Evolutionary conservation across 164 flowering plant genomes (phyloP).

Genomic region (Protea cynaroides): DNA sequence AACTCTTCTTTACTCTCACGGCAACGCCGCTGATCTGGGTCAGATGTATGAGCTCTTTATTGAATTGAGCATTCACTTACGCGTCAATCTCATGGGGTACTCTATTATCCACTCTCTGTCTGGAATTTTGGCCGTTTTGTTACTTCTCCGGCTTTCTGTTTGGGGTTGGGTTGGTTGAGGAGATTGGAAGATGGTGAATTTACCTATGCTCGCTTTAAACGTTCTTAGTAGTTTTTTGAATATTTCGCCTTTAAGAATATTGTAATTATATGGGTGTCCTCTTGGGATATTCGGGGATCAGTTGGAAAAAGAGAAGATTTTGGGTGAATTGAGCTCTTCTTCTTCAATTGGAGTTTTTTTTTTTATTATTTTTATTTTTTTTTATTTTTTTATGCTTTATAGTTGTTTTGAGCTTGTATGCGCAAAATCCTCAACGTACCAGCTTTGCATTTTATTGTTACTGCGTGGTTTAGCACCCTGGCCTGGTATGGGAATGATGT

Average conservation of each 20-base stretch:
- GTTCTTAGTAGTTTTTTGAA: background rate
- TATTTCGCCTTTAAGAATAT: background rate
- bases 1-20: slow-evolving; percentile 88
- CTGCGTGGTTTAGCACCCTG: background rate
- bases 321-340: slow-evolving; percentile 1
- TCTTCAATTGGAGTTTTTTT: background rate
- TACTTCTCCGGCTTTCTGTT: background rate
- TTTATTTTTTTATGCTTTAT: too few species aligned
- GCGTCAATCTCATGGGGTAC: slow-evolving; percentile 92
- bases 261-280: background rate
- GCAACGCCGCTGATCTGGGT: slow-evolving; percentile 96
- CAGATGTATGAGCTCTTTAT: slow-evolving; percentile 96
- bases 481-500: background rate
- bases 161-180: slow-evolving; percentile 2
- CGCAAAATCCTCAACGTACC: background rate
- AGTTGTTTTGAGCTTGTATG: background rate
- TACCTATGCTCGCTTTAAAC: slow-evolving; percentile 1
- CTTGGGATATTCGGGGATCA: background rate
- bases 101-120: background rate
- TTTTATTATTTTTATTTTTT: too few species aligned
- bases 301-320: background rate
- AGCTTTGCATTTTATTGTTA: background rate
- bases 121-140: background rate
- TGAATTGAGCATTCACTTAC: slow-evolving; percentile 73
- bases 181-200: background rate